Base-by-base conservation (phyloP, 768 basidiomycete species). In the Trametes cubensis region DNA sequence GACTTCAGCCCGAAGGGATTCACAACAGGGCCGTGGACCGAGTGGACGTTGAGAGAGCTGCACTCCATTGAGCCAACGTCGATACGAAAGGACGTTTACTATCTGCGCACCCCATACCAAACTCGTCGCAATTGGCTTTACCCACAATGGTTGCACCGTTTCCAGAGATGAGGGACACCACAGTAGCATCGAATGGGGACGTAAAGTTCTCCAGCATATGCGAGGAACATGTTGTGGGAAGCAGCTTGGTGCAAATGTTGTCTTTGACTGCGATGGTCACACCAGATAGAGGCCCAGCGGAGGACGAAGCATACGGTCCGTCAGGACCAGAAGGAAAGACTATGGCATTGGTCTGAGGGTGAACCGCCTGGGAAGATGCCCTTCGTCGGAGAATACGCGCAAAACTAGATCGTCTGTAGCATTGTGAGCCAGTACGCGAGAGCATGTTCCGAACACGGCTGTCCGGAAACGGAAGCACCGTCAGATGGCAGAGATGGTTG, bases 61-160 rank as follows among this genome's bases (percentile, higher is more conserved):
- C 42, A 66, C 8, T 14, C 3, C 6, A 5, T 21, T 41, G 6
- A 41, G 21, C 6, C 7, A 38, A 23, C 4, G 39, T 23, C 63
- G n/a, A n/a, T 42, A 34, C 6, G 41, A 13, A 30, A 38, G 58
- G 21, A 57, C 34, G 4, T 10, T 34, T 20, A 42, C 86, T 20
- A 3, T 8, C 34, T 26, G 44, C 86, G 20, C 60, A 95, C 89
- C 96, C 96, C 96, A 98, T 98, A 1, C 96, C 96, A 74, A 98
- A 98, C 75, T 98, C 95, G 71, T 99, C 96, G 73, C 94, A 93
- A 71, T 96, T 95, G 0, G 95, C 88, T 76, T 97, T 97, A 1
- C 94, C 96, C 2, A 90, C 70, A 13, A 98, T 81, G 18, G 84
- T 74, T 0, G 88, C 94, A 0, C 94, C 94, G 0, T 79, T 76